Evolutionary conservation across 805 yeast genomes (phyloP), one percentile per base, ranked within the genome.

Genomic region (Candida khao-thaluensis): DNA sequence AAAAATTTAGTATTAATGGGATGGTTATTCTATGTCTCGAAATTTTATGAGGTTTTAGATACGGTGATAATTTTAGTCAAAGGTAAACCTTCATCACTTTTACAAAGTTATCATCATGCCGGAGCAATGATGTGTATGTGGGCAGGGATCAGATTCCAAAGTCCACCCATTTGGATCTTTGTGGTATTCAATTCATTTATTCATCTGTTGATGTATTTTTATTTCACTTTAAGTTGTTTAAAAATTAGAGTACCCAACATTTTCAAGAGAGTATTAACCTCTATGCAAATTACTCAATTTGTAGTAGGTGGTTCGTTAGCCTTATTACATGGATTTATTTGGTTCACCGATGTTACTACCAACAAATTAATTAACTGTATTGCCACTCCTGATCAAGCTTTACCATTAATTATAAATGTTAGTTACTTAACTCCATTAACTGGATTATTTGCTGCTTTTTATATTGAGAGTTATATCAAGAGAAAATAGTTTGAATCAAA

Each of bases 51-150:
- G 59, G 81, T 82, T 30, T 49, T 82, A 12, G 89, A 82, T 59
- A 82, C 89, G 4, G 57, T 75, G 24, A 77, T 82, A 48, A 82
- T 82, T 41, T 64, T 82, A 39, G 64, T 81, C 42, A 82, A 82
- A 59, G 89, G 89, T 30, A 71, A 72, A 55, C 82, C 79, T 11
- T 76, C 84, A 10, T 76, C 82, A 5, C 62, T 82, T 41, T 66
- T 82, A 52, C 89, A 82, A 59, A 77, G 84, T 41, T 82, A 82
- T 61, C 89, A 82, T 56, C 89, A 82, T 57, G 76, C 88, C 4
- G 89, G 89, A 17, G 89, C 89, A 35, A 82, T 82, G 79, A 64
- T 82, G 60, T 81, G 85, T 43, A 82, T 82, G 89, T 82, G 88
- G 88, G 76, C 85, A 6, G 89, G 89, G 2, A 75, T 80, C 40